Base-by-base conservation (phyloP, 208 protist genomes). In the Wallacemonas collosoma region DNA sequence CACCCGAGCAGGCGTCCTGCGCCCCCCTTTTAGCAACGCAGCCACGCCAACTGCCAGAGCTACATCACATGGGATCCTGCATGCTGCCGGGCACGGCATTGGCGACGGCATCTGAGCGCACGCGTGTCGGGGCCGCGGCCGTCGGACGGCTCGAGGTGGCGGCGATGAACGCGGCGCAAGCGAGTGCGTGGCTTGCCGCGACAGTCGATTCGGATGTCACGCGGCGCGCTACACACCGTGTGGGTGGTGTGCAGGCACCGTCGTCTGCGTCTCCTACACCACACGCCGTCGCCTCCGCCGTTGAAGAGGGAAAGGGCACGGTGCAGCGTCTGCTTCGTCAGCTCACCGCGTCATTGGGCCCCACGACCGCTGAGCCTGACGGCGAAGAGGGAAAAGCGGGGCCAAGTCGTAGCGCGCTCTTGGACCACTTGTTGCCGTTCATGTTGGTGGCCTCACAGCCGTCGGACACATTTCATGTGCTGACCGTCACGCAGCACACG, bases 11-110 rank as follows among this genome's bases (percentile, higher is more conserved):
- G 26, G 26, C 26, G 26, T 26, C 26, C 26, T 26, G 26, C 26
- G 26, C 26, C 26, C 26, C 26, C 9, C 53, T 71, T 7, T 17
- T 63, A 62, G 35, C 69, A n/a, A 60, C 44, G 2, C 76, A 64
- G 35, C 72, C 76, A 14, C 68, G 79, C 38, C 69, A 81, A 50
- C 76, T 81, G 17, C 80, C 80, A 9, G 76, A 78, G 58, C 72
- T 85, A 41, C 80, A 72, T 54, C 80, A 70, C 14, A 65, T 85
- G 15, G 57, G 75, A 45, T n/a, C 66, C 15, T 60, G 68, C 15
- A 61, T 68, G 47, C 60, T 85, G 65, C 71, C 75, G 12, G 14
- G 39, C 41, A 44, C 74, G 11, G 66, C 45, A 0, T 6, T 50
- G 45, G 0, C 38, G 12, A 51, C 41, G 48, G 64, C 26, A 26